Evolutionary conservation across 331 rosid genomes (phyloP).

Genomic region (Saraca asoca): DNA sequence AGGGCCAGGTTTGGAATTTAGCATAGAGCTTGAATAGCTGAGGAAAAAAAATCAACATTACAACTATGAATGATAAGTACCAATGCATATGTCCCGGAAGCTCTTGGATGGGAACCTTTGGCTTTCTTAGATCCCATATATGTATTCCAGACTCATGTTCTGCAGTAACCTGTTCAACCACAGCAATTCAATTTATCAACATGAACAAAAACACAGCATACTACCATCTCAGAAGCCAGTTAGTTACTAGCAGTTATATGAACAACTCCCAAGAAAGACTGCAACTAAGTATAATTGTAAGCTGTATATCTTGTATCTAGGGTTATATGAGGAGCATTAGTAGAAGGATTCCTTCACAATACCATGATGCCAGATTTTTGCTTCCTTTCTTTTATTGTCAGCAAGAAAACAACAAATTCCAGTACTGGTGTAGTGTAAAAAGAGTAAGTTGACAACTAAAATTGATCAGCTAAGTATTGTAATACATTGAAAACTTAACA

Average conservation of each 20-base stretch:
- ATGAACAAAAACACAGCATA: conserved; percentile 4
- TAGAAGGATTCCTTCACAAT: background rate
- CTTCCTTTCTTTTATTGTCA: background rate
- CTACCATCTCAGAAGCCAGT: conserved; percentile 16
- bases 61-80: conserved; percentile 45
- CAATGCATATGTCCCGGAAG: conserved; percentile 97
- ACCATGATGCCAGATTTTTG: background rate
- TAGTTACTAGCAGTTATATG: background rate
- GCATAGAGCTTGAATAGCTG: conserved; percentile 14
- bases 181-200: conserved; percentile 29
- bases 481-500: conserved; percentile 14
- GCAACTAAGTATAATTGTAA: too few relatives aligned
- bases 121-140: conserved; percentile 92
- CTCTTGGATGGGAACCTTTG: conserved; percentile 72
- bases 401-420: background rate
- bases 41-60: conserved; percentile 23
- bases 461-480: conserved; percentile 2
- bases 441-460: background rate
- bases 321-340: background rate
- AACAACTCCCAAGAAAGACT: conserved; percentile 1
- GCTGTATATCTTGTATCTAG: background rate
- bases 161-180: conserved; percentile 71
- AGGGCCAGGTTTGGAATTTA: background rate
- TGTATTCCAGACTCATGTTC: conserved; percentile 87
- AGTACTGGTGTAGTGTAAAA: too few relatives aligned